Evolutionary conservation across 345 rosid species (phyloP), one percentile per base, ranked within the genome.

Genomic region (Boechera divaricarpa): DNA sequence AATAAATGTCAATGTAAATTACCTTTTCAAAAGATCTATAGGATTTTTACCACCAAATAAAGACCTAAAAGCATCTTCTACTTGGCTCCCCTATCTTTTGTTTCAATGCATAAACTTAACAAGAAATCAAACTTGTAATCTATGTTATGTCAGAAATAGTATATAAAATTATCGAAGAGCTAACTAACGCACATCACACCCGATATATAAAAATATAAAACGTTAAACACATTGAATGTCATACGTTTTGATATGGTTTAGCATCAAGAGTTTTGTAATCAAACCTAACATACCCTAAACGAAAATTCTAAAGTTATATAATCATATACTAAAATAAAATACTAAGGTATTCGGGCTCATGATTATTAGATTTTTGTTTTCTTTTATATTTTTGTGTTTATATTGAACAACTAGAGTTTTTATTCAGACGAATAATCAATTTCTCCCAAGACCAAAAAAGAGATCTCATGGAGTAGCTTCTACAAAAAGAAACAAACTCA

Each of bases 401-500:
- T 63, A 55, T 63, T 39, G 67, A 36, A 70, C 71, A 21, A 26
- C 49, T 54, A 42, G 15, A 53, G 38, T 42, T 44, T 26, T 69
- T 56, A 56, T 70, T 64, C 61, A 38, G 13, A 56, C 36, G 18
- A 77, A 56, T 3, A 57, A 64, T 64, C 67, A 56, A 55, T 18
- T 47, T 57, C 35, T 28, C 54, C 18, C 39, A 45, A 56, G 54
- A 64, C 60, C 32, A 15, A 15, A 10, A 10, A 63, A 44, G 29
- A 69, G 35, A 59, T 7, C 26, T 52, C 59, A 41, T 68, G 79
- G 73, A 68, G 68, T 71, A 68, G 63, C 63, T 69, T 76, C 48
- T 61, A 41, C 65, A 16, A 54, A 41, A 33, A n/a, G 64, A 64
- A 61, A 76, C 51, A 52, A 70, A 63, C 71, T 31, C 10, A 63